Conservation (phyloP, 2,329 filamentous ascomycete genomes). For the Monilinia vaccinii-corymbosi region DNA sequence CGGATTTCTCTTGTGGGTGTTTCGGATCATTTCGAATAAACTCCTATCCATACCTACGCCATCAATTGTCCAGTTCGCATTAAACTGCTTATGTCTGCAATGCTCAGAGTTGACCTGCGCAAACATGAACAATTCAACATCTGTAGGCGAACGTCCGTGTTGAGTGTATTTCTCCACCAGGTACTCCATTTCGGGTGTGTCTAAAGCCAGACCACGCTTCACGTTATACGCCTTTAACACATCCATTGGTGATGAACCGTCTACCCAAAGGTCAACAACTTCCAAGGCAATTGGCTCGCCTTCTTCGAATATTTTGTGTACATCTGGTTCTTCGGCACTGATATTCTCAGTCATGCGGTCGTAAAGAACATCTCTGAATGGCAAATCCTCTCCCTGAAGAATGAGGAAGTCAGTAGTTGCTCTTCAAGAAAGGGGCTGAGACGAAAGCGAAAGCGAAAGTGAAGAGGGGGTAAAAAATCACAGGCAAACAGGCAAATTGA, state of each 20-base stretch:
- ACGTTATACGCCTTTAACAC: constrained; percentile 77
- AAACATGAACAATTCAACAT: constrained; percentile 98
- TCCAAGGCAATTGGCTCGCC: constrained; percentile 52
- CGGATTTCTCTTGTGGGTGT: constrained; percentile 79
- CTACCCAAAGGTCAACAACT: constrained; percentile 64
- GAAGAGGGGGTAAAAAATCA: neutral
- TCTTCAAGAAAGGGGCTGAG: neutral
- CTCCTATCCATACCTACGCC: constrained; percentile 69
- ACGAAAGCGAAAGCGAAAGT: neutral
- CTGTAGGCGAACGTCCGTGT: constrained; percentile 53
- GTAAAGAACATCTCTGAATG: constrained; percentile 63
- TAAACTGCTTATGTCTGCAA: constrained; percentile 77
- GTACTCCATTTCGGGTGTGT: constrained; percentile 85
- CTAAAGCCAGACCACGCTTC: constrained; percentile 74
- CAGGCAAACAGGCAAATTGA: neutral
- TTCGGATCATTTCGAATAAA: constrained; percentile 92
- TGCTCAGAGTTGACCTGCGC: constrained; percentile 99
- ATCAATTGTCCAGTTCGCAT: constrained; percentile 92
- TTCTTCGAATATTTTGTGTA: constrained; percentile 72
- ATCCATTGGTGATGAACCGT: constrained; percentile 55
- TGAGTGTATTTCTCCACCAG: constrained; percentile 73
- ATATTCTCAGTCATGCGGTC: constrained; percentile 95
- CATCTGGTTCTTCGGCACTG: constrained; percentile 54
- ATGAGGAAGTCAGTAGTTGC: neutral
- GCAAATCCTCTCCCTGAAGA: constrained; percentile 36